A percentile compares a stretch with the other conserved stretches of the same genome.
These are phyloP conservation scores for Penicillium nucicola DNA, from an alignment of 495 filamentous ascomycete genomes.

Conservation along the genomic window DNA sequence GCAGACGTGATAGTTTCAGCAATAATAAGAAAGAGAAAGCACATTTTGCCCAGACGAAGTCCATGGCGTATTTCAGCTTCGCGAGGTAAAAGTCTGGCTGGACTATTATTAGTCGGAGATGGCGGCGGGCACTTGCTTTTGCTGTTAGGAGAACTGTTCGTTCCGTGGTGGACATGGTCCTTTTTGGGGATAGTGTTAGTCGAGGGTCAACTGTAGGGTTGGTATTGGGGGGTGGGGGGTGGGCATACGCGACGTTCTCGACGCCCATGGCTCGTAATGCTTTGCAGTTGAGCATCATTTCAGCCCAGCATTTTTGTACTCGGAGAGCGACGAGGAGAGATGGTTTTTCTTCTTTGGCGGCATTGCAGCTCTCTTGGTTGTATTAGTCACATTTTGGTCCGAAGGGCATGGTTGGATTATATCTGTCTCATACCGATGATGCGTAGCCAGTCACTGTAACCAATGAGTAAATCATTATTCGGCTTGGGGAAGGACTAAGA, in stretches of 20 bases:
- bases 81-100: conserved; percentile 44
- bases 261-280: conserved; percentile 45
- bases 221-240: neutral
- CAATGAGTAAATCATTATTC: conserved; percentile 5
- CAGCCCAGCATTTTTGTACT: conserved; percentile 46
- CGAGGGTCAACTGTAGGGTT: neutral
- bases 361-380: conserved; percentile 16
- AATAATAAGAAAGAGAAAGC: conserved; percentile 52
- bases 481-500: too few relatives aligned
- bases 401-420: neutral
- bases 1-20: conserved; percentile 47
- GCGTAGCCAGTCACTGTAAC: conserved; percentile 42
- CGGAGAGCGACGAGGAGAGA: conserved; percentile 36
- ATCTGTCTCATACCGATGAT: conserved; percentile 32
- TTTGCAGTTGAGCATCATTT: conserved; percentile 50
- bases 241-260: conserved; percentile 41
- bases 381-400: neutral
- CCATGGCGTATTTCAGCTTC: conserved; percentile 51
- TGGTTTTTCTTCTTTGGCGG: conserved; percentile 30
- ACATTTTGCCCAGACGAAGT: conserved; percentile 56
- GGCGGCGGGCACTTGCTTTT: conserved; percentile 46
- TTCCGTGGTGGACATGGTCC: conserved; percentile 41
- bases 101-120: conserved; percentile 43
- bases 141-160: conserved; percentile 41
- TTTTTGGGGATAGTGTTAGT: conserved; percentile 6